phyloP scores from a whole-genome alignment of 139 green algal genomes.

The Picochlorum sp. region DNA sequence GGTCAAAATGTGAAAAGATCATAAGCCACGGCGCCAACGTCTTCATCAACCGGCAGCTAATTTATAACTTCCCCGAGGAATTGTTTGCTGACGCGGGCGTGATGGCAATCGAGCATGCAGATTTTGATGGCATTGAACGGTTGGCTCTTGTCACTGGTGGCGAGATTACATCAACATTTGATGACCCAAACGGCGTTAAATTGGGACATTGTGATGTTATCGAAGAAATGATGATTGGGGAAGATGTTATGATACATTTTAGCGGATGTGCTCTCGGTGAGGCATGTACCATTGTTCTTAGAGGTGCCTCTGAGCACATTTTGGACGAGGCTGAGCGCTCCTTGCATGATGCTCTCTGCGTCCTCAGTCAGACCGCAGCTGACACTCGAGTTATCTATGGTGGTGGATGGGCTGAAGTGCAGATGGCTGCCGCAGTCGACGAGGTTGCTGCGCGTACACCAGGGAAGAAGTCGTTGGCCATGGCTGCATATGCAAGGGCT shows the following conservation, averaged over 20 bases:
- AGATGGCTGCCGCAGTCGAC: constrained; percentile 76
- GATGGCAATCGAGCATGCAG: constrained; percentile 75
- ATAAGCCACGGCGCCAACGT: constrained; percentile 88
- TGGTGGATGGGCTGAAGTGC: constrained; percentile 89
- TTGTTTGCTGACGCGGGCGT: constrained; percentile 77
- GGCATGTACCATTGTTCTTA: constrained; percentile 95
- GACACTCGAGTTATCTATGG: constrained; percentile 86
- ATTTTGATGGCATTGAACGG: constrained; percentile 93
- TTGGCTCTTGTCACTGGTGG: constrained; percentile 92
- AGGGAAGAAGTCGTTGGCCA: constrained; percentile 88
- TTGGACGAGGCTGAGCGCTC: constrained; percentile 95
- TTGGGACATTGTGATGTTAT: constrained; percentile 83
- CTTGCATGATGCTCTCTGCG: constrained; percentile 97
- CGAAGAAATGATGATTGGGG: constrained; percentile 94
- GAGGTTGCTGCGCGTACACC: constrained; percentile 75
- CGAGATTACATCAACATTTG: constrained; percentile 96
- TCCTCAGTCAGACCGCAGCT: constrained; percentile 76
- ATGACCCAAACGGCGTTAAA: constrained; percentile 68
- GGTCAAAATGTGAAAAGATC: constrained; percentile 83
- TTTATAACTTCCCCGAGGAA: constrained; percentile 99
- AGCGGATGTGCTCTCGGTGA: constrained; percentile 81
- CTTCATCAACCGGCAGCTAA: constrained; percentile 98
- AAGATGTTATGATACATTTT: constrained; percentile 96
- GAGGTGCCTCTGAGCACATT: constrained; percentile 85
- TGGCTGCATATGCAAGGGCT: constrained; percentile 84